Base-by-base conservation (phyloP, 768 basidiomycete species). In the Rhodotorula graminis region DNA sequence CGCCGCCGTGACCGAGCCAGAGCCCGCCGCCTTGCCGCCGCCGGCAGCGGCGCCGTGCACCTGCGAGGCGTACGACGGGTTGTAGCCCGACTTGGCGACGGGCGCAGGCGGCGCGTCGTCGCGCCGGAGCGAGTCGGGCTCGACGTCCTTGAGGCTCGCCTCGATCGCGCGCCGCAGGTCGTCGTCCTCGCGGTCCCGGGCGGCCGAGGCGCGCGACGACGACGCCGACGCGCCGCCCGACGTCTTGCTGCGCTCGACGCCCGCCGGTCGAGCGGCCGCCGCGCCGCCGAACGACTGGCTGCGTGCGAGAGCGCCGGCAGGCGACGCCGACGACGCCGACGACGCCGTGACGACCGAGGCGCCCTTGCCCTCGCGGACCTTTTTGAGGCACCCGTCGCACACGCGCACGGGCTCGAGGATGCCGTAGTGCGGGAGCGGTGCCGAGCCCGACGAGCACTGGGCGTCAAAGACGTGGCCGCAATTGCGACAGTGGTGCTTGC, bases 391-490 rank as follows among this genome's bases (percentile, higher is more conserved):
- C 5, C 87, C 84, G 73, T 99, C 95, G 70, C 96, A 98, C 0
- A 98, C 95, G 52, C 96, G 85, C 12, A 99, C 96, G 50, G 90
- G 89, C 78, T 96, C 89, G 2, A 87, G 84, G 76, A 99, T 93
- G 19, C 96, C 96, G 77, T 92, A 95, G 80, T 93, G 91, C 9
- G 96, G 95, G 33, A 98, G 84, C 0, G 92, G 84, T 81, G 92
- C 87, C 5, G 85, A 83, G 81, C 92, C 90, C 47, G 90, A 88
- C 0, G 92, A 94, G 80, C 96, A 99, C 55, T 87, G 85, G 66
- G 94, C 92, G 82, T 97, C 95, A 79, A 96, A 98, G 23, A 98
- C 93, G 80, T 90, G 89, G 15, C 96, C 96, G 82, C 96, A 99
- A 80, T 97, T 97, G 23, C 96, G 88, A 80, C 96, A 99, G 79